Evolutionary conservation across 2,329 filamentous ascomycete genomes (phyloP).

Genomic region (Aspergillus oerlinghausenensis): DNA sequence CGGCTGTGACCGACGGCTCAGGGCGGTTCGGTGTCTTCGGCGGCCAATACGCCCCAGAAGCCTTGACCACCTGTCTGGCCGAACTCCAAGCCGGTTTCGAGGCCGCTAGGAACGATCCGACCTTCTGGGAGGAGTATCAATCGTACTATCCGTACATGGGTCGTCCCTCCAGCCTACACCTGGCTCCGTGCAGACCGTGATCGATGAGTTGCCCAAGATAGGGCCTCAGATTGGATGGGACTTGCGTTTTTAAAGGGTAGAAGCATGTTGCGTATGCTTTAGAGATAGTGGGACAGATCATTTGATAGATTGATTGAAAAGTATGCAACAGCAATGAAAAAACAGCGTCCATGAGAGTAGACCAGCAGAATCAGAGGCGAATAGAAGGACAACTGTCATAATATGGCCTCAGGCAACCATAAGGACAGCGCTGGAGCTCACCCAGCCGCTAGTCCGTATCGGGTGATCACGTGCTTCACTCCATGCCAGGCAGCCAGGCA

Average conservation of each 20-base stretch:
- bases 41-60: slow-evolving; percentile 92
- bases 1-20: slow-evolving; percentile 45
- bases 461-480: no score
- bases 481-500: no score
- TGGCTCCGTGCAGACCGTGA: slow-evolving; percentile 92
- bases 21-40: slow-evolving; percentile 87
- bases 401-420: no score
- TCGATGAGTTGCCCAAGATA: slow-evolving; percentile 78
- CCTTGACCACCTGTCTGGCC: slow-evolving; percentile 88
- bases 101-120: slow-evolving; percentile 72
- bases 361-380: no score
- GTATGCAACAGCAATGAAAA: no score
- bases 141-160: slow-evolving; percentile 94
- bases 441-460: no score
- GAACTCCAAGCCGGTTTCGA: slow-evolving; percentile 87
- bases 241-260: background rate
- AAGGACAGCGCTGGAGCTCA: no score
- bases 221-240: slow-evolving; percentile 76
- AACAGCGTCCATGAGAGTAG: no score
- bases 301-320: no score
- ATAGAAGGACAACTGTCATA: no score
- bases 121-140: slow-evolving; percentile 91
- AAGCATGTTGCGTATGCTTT: no score
- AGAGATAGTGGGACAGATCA: no score
- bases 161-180: slow-evolving; percentile 80